Evolutionary conservation across 768 basidiomycete genomes (phyloP).

Genomic region (Suillus placidus): DNA sequence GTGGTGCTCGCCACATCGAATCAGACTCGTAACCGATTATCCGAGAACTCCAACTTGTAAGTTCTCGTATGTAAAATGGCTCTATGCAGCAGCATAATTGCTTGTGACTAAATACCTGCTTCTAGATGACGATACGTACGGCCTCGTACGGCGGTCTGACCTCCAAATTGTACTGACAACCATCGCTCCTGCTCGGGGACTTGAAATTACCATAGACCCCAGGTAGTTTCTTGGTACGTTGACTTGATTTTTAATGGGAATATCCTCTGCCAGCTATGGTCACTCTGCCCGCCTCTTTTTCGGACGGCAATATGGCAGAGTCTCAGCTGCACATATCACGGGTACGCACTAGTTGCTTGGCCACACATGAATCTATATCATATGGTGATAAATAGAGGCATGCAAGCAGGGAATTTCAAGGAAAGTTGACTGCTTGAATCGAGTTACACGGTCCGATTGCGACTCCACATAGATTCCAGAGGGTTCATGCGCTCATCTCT

Average conservation of each 20-base stretch:
- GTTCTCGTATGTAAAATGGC: neutral
- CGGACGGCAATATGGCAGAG: neutral
- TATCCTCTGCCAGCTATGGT: neutral
- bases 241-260: neutral
- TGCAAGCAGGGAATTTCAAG: neutral
- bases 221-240: neutral
- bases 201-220: neutral
- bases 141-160: neutral
- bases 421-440: neutral
- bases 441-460: neutral
- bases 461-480: neutral
- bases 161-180: neutral
- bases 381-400: conserved; percentile 1
- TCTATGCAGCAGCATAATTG: conserved; percentile 2
- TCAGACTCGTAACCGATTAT: neutral
- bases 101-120: neutral
- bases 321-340: neutral
- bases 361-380: neutral
- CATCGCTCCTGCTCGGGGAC: neutral
- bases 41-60: neutral
- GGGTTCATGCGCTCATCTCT: neutral
- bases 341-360: neutral
- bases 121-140: neutral
- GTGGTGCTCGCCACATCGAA: neutral
- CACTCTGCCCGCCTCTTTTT: neutral